Conservation (phyloP, 352 stramenopile genomes). For the Phytophthora macrochlamydospora region DNA sequence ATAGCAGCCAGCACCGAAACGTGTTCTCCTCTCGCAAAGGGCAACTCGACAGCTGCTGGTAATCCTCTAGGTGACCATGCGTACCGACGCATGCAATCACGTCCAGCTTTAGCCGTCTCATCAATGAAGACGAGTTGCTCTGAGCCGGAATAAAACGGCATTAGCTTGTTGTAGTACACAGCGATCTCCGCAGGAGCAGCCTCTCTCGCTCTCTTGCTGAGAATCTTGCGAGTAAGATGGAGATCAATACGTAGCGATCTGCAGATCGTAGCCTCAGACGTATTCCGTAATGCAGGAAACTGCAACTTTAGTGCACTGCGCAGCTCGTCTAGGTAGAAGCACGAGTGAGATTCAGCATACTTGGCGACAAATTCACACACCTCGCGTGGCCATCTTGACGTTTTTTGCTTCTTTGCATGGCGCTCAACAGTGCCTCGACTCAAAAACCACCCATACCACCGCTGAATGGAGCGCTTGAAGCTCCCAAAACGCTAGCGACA, state of each 20-base stretch:
- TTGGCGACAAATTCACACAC: conserved; percentile 4
- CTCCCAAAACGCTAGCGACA: conserved; percentile 4
- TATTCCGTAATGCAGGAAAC: conserved; percentile 5
- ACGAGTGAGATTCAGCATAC: conserved; percentile 7
- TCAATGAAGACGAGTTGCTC: conserved; percentile 12
- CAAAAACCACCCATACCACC: conserved; percentile 1
- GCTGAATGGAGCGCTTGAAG: conserved; percentile 3
- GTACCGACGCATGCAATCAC: conserved; percentile 9
- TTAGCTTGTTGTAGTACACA: conserved; percentile 12
- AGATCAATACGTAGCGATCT: conserved; percentile 8
- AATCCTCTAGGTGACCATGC: conserved; percentile 16
- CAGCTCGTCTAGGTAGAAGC: conserved; percentile 12
- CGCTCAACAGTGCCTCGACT: too few relatives aligned
- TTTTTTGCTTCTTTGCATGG: conserved; percentile 1
- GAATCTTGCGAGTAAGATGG: conserved; percentile 2
- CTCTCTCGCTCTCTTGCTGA: conserved; percentile 8
- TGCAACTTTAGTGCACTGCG: not conserved
- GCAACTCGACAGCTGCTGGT: conserved; percentile 13
- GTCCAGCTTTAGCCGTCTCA: conserved; percentile 7
- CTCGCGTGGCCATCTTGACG: not conserved
- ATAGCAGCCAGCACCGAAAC: conserved; percentile 21
- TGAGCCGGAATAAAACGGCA: conserved; percentile 6
- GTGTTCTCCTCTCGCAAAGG: conserved; percentile 12
- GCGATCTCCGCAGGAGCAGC: not conserved
- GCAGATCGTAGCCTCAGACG: conserved; percentile 2